A percentile compares a stretch with the other conserved stretches of the same genome.
Evolutionary conservation across 768 basidiomycete species (phyloP).

Genomic region (Paxillus ammoniavirescens): DNA sequence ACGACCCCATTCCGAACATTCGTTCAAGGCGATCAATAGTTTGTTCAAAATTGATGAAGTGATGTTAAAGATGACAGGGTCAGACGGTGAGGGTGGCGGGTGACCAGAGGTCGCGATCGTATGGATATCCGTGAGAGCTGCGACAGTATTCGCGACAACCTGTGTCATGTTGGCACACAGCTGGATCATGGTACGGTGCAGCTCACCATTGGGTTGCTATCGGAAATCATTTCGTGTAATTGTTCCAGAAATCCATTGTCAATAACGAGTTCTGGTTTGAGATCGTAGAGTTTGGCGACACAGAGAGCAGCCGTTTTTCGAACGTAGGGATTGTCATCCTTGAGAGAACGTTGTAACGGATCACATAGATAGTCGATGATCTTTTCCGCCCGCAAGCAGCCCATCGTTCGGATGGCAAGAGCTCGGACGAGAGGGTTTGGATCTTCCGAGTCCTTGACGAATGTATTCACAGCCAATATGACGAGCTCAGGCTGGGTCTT

Average conservation of each 20-base stretch:
- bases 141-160: slow-evolving; percentile 97
- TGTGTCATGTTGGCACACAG: slow-evolving; percentile 28
- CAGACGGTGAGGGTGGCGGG: slow-evolving; percentile 51
- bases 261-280: slow-evolving; percentile 92
- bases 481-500: slow-evolving; percentile 99
- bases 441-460: slow-evolving; percentile 96
- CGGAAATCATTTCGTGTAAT: slow-evolving; percentile 89
- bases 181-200: background rate
- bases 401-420: slow-evolving; percentile 97
- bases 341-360: slow-evolving; percentile 86
- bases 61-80: slow-evolving; percentile 75
- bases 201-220: slow-evolving; percentile 94
- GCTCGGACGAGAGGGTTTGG: slow-evolving; percentile 96
- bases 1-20: slow-evolving; percentile 98
- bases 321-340: slow-evolving; percentile 97
- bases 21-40: slow-evolving; percentile 91
- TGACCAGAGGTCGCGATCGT: slow-evolving; percentile 54
- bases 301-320: slow-evolving; percentile 97
- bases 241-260: slow-evolving; percentile 93
- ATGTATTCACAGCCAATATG: slow-evolving; percentile 98
- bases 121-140: slow-evolving; percentile 92
- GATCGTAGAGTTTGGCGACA: slow-evolving; percentile 95
- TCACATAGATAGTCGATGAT: slow-evolving; percentile 99
- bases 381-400: slow-evolving; percentile 94
- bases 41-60: slow-evolving; percentile 83